phyloP scores from a whole-genome alignment of 495 filamentous ascomycete genomes.

The Friedmanniomyces simplex region DNA sequence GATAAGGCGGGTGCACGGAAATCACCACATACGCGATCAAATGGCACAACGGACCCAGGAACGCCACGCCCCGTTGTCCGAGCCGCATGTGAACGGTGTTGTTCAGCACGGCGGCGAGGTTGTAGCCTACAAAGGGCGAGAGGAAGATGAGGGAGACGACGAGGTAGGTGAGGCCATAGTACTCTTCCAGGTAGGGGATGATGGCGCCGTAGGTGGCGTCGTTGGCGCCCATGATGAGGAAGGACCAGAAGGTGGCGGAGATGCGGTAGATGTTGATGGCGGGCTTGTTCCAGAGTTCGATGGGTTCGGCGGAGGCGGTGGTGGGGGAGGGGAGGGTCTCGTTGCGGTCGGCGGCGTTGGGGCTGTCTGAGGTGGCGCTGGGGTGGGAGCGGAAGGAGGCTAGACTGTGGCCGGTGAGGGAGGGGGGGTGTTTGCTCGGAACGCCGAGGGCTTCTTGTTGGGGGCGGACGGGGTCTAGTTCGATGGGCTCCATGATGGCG shows the following conservation, averaged over 20 bases:
- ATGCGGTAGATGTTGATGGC: constrained; percentile 54
- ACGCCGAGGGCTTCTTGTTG: constrained; percentile 5
- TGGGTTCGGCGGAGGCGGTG: constrained; percentile 20
- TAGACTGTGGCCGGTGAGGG: constrained; percentile 2
- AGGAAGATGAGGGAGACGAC: constrained; percentile 56
- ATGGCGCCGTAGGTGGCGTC: constrained; percentile 51
- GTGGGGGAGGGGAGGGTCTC: constrained; percentile 33
- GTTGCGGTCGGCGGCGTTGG: constrained; percentile 22
- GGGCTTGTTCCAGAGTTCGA: constrained; percentile 60
- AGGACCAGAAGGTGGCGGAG: constrained; percentile 57
- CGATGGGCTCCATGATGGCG: constrained; percentile 17
- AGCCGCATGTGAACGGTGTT: constrained; percentile 46
- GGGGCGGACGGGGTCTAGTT: constrained; percentile 13
- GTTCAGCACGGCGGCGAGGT: constrained; percentile 45
- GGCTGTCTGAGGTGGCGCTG: background rate
- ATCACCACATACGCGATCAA: constrained; percentile 54
- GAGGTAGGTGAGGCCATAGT: constrained; percentile 48
- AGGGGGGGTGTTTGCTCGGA: background rate
- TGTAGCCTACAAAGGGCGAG: constrained; percentile 51
- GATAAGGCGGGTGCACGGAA: constrained; percentile 48
- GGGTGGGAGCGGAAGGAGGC: background rate
- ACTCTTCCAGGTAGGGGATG: constrained; percentile 42
- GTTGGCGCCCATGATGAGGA: constrained; percentile 71
- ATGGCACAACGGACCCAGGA: constrained; percentile 54
- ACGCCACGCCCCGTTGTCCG: constrained; percentile 66